Evolutionary conservation across 768 basidiomycete species (phyloP).

Genomic region (Trametes coccinea): DNA sequence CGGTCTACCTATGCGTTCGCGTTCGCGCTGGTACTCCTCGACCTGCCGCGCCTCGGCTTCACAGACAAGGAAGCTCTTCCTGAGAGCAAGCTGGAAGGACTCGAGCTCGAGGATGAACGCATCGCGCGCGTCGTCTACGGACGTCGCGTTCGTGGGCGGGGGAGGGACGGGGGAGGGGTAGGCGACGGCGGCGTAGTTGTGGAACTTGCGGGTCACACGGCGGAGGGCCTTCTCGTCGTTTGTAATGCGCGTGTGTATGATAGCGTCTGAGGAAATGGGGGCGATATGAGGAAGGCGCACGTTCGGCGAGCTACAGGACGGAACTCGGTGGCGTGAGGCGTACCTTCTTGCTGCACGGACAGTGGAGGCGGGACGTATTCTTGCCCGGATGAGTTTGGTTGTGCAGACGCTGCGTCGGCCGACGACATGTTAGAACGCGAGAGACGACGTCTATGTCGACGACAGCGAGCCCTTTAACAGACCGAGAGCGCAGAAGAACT

Average conservation of each 20-base stretch:
- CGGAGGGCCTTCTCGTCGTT: slow-evolving; percentile 81
- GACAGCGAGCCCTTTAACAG: neutral
- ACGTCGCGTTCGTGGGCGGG: slow-evolving; percentile 30
- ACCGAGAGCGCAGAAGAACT: neutral
- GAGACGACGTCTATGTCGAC: neutral
- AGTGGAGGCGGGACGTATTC: slow-evolving; percentile 24
- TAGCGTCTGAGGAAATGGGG: slow-evolving; percentile 52
- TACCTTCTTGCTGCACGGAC: slow-evolving; percentile 33
- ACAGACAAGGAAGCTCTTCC: slow-evolving; percentile 81
- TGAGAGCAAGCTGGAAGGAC: slow-evolving; percentile 70
- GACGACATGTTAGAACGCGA: neutral
- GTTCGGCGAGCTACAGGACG: neutral
- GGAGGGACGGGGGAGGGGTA: slow-evolving; percentile 42
- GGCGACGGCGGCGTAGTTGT: slow-evolving; percentile 63
- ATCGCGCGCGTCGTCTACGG: slow-evolving; percentile 72
- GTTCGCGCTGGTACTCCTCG: slow-evolving; percentile 77
- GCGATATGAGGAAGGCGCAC: slow-evolving; percentile 1
- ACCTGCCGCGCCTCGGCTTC: slow-evolving; percentile 86
- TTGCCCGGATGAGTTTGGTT: neutral
- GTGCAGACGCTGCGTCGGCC: neutral
- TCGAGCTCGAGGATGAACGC: slow-evolving; percentile 78
- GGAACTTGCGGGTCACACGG: slow-evolving; percentile 80
- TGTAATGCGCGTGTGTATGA: slow-evolving; percentile 78
- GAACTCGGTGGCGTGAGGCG: slow-evolving; percentile 7
- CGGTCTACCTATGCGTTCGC: slow-evolving; percentile 65